Evolutionary conservation across 2,329 filamentous ascomycete genomes (phyloP).

Genomic region (Xylariales sp.): DNA sequence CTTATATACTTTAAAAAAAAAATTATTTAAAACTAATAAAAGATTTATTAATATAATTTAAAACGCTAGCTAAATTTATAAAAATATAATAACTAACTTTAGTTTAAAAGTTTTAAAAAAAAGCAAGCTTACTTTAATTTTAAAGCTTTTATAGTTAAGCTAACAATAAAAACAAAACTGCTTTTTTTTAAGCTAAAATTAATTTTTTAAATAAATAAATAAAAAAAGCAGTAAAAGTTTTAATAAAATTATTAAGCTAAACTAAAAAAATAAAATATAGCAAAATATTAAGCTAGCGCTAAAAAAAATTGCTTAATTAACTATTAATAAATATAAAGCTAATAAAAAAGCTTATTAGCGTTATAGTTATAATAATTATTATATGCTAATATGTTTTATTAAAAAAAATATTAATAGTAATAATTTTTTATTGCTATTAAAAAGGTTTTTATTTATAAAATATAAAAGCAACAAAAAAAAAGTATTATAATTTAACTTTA

Average conservation of each 20-base stretch:
- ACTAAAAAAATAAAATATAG: not conserved
- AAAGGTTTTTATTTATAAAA: constrained; percentile 5
- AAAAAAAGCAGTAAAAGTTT: not conserved
- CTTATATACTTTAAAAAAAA: constrained; percentile 4
- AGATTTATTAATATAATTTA: not conserved
- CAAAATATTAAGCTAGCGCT: not conserved
- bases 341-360: not conserved
- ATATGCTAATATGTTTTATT: not conserved
- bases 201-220: constrained; percentile 7
- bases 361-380: constrained; percentile 4
- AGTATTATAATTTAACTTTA: not conserved
- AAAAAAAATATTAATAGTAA: constrained; percentile 1
- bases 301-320: not conserved
- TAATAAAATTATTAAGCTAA: not conserved
- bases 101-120: not conserved
- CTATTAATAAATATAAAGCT: not conserved
- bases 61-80: constrained; percentile 4
- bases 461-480: not conserved
- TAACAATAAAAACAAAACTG: constrained; percentile 5
- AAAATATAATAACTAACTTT: constrained; percentile 3
- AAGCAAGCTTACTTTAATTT: constrained; percentile 2
- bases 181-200: not conserved
- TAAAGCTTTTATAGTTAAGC: constrained; percentile 5
- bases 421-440: not conserved
- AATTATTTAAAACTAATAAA: not conserved